Evolutionary conservation across 306 rosid genomes (phyloP), one percentile per base, ranked within the genome.

Genomic region (Quercus dentata): DNA sequence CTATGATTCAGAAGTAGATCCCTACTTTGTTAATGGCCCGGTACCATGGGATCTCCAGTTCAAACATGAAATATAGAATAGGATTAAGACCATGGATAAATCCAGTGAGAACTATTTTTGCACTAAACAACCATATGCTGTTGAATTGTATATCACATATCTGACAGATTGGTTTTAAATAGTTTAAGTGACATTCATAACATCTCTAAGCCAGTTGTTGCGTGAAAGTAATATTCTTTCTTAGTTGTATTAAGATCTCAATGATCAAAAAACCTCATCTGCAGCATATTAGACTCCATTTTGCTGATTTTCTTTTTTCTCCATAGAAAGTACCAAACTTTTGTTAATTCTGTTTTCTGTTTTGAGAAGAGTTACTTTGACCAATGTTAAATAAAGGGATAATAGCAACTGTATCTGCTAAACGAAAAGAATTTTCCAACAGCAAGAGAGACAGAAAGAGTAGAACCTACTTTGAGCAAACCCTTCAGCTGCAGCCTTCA

Each of bases 401-500:
- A 52, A 74, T 51, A 65, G 44, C 55, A 72, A 31, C 13, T 35
- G 52, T 33, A 33, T 35, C 7, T 19, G n/a, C 52, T 10, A 6
- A 28, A 19, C 19, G 18, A 28, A 31, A 67, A 28, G n/a, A 18
- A 73, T 67, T 23, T 27, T 46, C 2, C 35, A 9, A 63, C 8
- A 3, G 69, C 0, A 13, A 62, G 74, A 62, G 55, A 3, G 6
- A 82, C 38, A 15, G 59, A 56, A 70, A 80, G 27, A 79, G 28
- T 1, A 69, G 80, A 79, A 80, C 79, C 59, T 86, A 92, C 99
- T 74, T 59, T 86, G 74, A 11, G 89, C 76, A 76, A 94, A 86
- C 69, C 99, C 97, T 85, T 94, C 97, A 71, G 95, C 89, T 70
- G 97, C 97, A 70, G 97, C 99, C 83, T 91, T 94, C 77, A 92